Conservation (phyloP, 352 stramenopile species). For the Phytophthora tentaculata region DNA sequence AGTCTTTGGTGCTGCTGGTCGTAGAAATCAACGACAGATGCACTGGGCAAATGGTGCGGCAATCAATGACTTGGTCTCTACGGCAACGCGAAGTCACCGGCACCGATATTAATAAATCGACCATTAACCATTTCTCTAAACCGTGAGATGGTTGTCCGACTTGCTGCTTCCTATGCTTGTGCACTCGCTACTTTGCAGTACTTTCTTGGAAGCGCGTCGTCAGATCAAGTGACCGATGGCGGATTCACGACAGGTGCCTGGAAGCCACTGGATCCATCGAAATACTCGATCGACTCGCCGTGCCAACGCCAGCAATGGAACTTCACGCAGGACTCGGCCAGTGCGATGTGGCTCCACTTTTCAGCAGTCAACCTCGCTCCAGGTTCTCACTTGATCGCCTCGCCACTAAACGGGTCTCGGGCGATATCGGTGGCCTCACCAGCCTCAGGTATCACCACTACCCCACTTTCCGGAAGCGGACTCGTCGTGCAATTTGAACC, state of each 20-base stretch:
- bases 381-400: constrained; percentile 50
- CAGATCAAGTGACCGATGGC: constrained; percentile 32
- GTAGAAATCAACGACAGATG: constrained; percentile 19
- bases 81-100: too few relatives aligned
- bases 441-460: constrained; percentile 37
- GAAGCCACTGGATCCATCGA: constrained; percentile 34
- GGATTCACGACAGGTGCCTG: constrained; percentile 47
- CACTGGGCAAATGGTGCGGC: constrained; percentile 7
- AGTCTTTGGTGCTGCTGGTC: not conserved
- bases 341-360: constrained; percentile 52
- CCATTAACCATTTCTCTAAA: constrained; percentile 13
- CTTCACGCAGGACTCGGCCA: constrained; percentile 52
- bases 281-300: constrained; percentile 44
- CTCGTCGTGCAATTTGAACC: constrained; percentile 56
- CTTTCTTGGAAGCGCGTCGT: constrained; percentile 2
- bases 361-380: constrained; percentile 32
- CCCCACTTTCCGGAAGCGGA: constrained; percentile 36
- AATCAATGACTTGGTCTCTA: not conserved
- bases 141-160: constrained; percentile 12
- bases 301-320: constrained; percentile 56
- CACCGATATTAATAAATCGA: too few relatives aligned
- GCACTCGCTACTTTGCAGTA: constrained; percentile 7
- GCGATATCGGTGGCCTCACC: constrained; percentile 31
- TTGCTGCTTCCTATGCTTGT: not conserved
- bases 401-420: constrained; percentile 41